Conservation (phyloP, 1,284 basidiomycete genomes). For the Afroboletus lepidellus region DNA sequence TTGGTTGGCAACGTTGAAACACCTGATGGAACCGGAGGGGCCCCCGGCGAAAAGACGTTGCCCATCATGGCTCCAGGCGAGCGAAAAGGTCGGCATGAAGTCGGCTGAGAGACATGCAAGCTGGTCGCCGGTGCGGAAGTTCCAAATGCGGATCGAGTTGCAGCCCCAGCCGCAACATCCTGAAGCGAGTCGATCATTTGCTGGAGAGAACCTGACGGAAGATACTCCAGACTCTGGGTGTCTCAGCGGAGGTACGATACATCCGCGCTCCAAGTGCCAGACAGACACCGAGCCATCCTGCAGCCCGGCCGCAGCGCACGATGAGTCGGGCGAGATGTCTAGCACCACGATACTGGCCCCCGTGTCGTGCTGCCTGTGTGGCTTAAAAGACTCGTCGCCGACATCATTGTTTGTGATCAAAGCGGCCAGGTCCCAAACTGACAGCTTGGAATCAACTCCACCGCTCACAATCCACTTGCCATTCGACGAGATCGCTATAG, state of each 20-base stretch:
- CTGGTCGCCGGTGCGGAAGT: slow-evolving; percentile 6
- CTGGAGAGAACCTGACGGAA: slow-evolving; percentile 18
- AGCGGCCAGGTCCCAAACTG: neutral
- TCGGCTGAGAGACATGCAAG: slow-evolving; percentile 1
- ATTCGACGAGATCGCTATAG: slow-evolving; percentile 3
- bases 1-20: slow-evolving; percentile 1
- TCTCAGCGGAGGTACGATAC: neutral
- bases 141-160: slow-evolving; percentile 13
- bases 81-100: neutral
- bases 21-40: slow-evolving; percentile 2
- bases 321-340: slow-evolving; percentile 11
- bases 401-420: neutral
- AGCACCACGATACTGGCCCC: slow-evolving; percentile 1
- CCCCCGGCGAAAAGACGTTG: slow-evolving; percentile 8
- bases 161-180: neutral
- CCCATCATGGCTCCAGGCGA: slow-evolving; percentile 4
- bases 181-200: slow-evolving; percentile 11
- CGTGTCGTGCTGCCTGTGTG: neutral
- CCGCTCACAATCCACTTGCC: slow-evolving; percentile 3
- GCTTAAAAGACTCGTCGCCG: neutral
- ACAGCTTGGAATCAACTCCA: slow-evolving; percentile 4
- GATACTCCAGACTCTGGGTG: slow-evolving; percentile 1
- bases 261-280: slow-evolving; percentile 13
- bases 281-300: slow-evolving; percentile 17
- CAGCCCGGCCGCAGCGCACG: slow-evolving; percentile 1